Evolutionary conservation across 2,329 filamentous ascomycete species (phyloP).

Genomic region (Coleophoma cylindrospora): DNA sequence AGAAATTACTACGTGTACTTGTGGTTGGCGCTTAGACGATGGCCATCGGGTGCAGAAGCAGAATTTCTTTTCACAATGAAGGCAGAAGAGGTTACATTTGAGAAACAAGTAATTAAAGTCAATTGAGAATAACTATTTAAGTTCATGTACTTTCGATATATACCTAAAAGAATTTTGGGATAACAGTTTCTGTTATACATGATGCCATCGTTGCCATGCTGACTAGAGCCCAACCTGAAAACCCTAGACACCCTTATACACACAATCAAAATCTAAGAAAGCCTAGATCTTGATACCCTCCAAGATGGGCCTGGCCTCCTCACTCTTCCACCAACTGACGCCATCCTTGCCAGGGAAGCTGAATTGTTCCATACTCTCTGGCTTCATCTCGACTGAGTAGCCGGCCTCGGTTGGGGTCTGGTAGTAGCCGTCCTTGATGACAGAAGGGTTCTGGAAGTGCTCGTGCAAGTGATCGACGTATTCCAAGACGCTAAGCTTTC

Average conservation of each 20-base stretch:
- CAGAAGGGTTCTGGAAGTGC: slow-evolving; percentile 76
- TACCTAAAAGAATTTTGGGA: neutral
- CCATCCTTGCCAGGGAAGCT: neutral
- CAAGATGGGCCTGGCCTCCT: neutral
- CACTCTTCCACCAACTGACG: neutral
- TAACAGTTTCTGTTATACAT: slow-evolving; percentile 6
- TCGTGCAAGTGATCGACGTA: slow-evolving; percentile 90
- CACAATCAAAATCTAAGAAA: neutral
- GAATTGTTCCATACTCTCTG: slow-evolving; percentile 34
- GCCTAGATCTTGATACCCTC: slow-evolving; percentile 1
- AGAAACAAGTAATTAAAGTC: too few species aligned
- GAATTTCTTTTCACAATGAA: too few species aligned
- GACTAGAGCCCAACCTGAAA: slow-evolving; percentile 24
- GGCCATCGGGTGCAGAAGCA: too few species aligned
- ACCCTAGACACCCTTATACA: slow-evolving; percentile 16
- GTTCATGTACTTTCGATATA: neutral
- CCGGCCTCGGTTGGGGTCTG: slow-evolving; percentile 75
- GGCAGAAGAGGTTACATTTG: too few species aligned
- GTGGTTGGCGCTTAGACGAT: too few species aligned
- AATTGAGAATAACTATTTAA: neutral
- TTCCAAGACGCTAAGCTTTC: slow-evolving; percentile 74
- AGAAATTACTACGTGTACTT: too few species aligned
- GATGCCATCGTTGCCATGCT: slow-evolving; percentile 25
- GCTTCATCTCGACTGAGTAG: slow-evolving; percentile 90
- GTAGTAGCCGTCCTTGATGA: slow-evolving; percentile 79